Evolutionary conservation across 345 rosid genomes (phyloP), one percentile per base, ranked within the genome.

Genomic region (Hibiscus tridactylites): DNA sequence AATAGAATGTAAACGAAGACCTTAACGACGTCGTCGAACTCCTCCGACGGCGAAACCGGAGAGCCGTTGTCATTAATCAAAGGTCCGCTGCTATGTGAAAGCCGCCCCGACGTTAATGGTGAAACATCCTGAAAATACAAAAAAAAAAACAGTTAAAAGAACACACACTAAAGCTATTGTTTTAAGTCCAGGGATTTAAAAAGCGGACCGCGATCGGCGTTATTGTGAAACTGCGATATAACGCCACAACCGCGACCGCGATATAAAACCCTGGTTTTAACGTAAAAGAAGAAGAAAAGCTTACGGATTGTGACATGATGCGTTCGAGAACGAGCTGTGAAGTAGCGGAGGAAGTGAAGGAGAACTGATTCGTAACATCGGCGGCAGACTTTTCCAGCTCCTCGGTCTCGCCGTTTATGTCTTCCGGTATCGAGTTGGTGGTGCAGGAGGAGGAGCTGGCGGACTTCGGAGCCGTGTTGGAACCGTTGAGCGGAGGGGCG

Each of bases 241-340:
- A 21, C 21, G 21, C 0, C 21, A 21, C 21, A 21, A 21, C 21
- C 21, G 21, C 21, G 21, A 21, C 21, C 21, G 21, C 21, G 21
- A 21, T 21, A 0, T 21, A 21, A 21, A 21, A 21, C 0, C 21
- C 21, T 21, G 21, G 21, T 21, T 21, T 11, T 46, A 9, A 12
- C 15, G 15, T 49, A 3, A 13, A 2, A 49, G 3, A 49, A 8
- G 13, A 11, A 4, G 16, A 49, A 12, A 49, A 68, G 24, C 82
- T 78, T 68, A 91, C 98, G 71, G 98, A 90, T 63, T 91, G 98
- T 24, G 96, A 89, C 97, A 91, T 88, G 53, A 94, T 94, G 76
- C 97, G 98, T 49, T 94, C 98, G 9, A 94, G 97, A 63, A 94
- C 86, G 65, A 91, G 92, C 83, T 94, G 98, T 37, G 97, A 88